Evolutionary conservation across 345 rosid genomes (phyloP).

Genomic region (Camelina laxa): DNA sequence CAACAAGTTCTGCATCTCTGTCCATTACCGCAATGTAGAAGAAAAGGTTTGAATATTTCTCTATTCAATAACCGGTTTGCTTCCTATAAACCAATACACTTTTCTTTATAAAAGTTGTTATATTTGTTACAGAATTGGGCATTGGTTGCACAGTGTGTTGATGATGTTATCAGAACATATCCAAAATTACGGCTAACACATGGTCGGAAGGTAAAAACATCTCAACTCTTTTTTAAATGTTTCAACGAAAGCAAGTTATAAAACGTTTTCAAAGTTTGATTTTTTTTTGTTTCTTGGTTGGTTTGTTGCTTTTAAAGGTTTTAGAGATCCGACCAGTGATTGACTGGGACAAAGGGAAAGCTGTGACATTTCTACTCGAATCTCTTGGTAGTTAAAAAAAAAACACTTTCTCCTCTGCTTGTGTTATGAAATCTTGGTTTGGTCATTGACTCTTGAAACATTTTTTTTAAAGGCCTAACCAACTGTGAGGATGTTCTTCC

Average conservation of each 20-base stretch:
- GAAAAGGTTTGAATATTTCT: conserved; percentile 49
- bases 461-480: conserved; percentile 54
- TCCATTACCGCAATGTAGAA: conserved; percentile 94
- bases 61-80: not conserved
- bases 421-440: not conserved
- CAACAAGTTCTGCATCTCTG: conserved; percentile 91
- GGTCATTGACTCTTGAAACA: conserved; percentile 6
- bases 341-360: conserved; percentile 97
- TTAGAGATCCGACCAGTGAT: conserved; percentile 92
- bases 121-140: conserved; percentile 58
- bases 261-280: not conserved
- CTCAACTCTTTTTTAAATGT: not conserved
- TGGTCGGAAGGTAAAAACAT: conserved; percentile 71
- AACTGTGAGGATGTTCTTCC: conserved; percentile 86
- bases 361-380: conserved; percentile 85
- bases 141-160: conserved; percentile 60
- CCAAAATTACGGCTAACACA: conserved; percentile 66
- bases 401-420: not conserved
- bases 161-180: conserved; percentile 56
- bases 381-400: conserved; percentile 68
- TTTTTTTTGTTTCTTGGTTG: conserved; percentile 10
- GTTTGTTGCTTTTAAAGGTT: conserved; percentile 56
- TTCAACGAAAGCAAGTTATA: not conserved
- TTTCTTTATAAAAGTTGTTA: not conserved
- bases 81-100: conserved; percentile 10